These are phyloP conservation scores for Claviceps fusiformis DNA, from an alignment of 2,329 filamentous ascomycete species.

Conservation along the genomic window DNA sequence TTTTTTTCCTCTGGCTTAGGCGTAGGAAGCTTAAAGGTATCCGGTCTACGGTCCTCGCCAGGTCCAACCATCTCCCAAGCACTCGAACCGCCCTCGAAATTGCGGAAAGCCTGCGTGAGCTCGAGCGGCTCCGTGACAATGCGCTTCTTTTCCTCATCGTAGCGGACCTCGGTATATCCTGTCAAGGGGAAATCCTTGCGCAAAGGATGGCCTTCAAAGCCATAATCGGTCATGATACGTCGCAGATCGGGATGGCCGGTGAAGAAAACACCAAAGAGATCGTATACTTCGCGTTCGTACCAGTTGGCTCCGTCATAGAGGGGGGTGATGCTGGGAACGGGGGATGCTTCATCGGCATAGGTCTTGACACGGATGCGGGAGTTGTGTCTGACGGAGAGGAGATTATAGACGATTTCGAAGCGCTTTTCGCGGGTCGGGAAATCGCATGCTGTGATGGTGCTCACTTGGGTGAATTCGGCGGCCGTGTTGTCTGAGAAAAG, in stretches of 20 bases:
- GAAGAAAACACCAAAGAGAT: constrained; percentile 96
- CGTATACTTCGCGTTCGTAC: constrained; percentile 97
- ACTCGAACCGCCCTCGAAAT: constrained; percentile 82
- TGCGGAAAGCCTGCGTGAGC: constrained; percentile 94
- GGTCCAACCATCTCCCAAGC: constrained; percentile 53
- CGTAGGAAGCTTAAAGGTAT: constrained; percentile 84
- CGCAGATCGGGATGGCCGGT: constrained; percentile 86
- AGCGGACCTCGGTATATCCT: constrained; percentile 94
- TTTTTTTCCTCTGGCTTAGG: constrained; percentile 89
- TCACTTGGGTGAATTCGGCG: constrained; percentile 89
- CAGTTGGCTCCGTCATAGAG: constrained; percentile 95
- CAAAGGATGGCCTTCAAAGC: constrained; percentile 93
- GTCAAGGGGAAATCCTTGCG: constrained; percentile 97
- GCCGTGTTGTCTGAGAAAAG: constrained; percentile 67
- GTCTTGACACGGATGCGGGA: constrained; percentile 96
- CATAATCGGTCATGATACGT: constrained; percentile 98
- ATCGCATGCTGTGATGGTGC: constrained; percentile 86
- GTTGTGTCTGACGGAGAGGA: constrained; percentile 92
- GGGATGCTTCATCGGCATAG: constrained; percentile 90
- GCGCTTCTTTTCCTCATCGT: constrained; percentile 99
- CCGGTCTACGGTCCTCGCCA: constrained; percentile 68
- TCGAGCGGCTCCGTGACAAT: constrained; percentile 97
- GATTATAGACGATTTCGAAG: constrained; percentile 96
- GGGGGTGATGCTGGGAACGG: constrained; percentile 74
- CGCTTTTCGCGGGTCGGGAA: constrained; percentile 91